Conservation (phyloP, 2,329 filamentous ascomycete genomes). For the Colletotrichum sp. region DNA sequence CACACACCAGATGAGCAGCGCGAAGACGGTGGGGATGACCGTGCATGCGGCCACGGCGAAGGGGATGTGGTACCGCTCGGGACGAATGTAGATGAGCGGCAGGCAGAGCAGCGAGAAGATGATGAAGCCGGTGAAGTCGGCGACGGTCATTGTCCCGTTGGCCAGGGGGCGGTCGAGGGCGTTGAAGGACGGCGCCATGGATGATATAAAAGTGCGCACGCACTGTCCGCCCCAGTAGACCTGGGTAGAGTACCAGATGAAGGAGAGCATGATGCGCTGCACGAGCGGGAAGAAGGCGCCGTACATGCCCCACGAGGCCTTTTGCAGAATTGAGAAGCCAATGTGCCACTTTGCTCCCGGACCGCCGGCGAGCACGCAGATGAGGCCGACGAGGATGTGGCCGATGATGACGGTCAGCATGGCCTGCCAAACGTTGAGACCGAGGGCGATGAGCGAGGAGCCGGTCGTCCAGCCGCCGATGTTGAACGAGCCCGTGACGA, state of each 20-base stretch:
- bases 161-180: conserved; percentile 19
- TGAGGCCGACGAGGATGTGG: conserved; percentile 26
- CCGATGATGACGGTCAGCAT: conserved; percentile 29
- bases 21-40: conserved; percentile 30
- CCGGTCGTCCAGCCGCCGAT: conserved; percentile 37
- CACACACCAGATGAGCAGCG: conserved; percentile 32
- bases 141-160: conserved; percentile 21
- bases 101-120: conserved; percentile 28
- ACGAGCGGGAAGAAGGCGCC: conserved; percentile 30
- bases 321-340: conserved; percentile 30
- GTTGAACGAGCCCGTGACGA: conserved; percentile 37
- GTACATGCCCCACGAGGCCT: conserved; percentile 29
- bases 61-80: conserved; percentile 28
- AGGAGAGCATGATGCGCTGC: conserved; percentile 27
- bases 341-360: conserved; percentile 32
- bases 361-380: conserved; percentile 29
- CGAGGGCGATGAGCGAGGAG: conserved; percentile 30
- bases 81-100: conserved; percentile 29
- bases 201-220: conserved; percentile 24
- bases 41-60: conserved; percentile 27
- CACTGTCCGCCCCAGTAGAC: conserved; percentile 30
- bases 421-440: conserved; percentile 31
- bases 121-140: conserved; percentile 27
- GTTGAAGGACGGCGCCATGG: conserved; percentile 25
- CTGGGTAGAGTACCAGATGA: conserved; percentile 30